Evolutionary conservation across 2,329 filamentous ascomycete genomes (phyloP), one percentile per base, ranked within the genome.

Genomic region (Penicillium hordei): DNA sequence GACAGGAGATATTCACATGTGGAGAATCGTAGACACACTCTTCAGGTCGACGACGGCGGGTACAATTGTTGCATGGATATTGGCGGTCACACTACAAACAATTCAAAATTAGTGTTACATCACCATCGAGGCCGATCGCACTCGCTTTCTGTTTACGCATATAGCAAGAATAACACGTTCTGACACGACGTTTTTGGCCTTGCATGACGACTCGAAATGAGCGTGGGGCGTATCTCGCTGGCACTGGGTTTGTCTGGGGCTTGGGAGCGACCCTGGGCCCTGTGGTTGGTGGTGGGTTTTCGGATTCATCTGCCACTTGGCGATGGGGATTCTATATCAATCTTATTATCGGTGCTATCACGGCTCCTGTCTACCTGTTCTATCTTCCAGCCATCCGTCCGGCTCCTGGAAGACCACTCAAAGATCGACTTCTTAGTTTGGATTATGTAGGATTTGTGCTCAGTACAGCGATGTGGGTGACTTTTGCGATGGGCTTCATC

Each of bases 311-410:
- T 10, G 72, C 66, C 12, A 68, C 61, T 6, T 72, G 70, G 70
- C 52, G 64, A 60, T 72, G 68, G 69, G 58, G 71, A 3, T 81
- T 82, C 64, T 86, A 86, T 63, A 79, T 86, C 69, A 86, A 85
- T 63, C 72, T 85, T 0, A 64, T 75, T 33, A 68, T 80, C 48
- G 73, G 79, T 1, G 82, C 73, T 17, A 63, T 76, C 17, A 69
- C 74, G 12, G 29, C 29, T 31, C 29, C 29, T 5, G 29, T 31
- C 29, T 31, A 31, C 12, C 29, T 31, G 29, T 31, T 31, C 29
- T 31, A 31, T 10, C 29, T 31, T 31, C 29, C 29, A 31, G 29
- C 10, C 10, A 31, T 31, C 5, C 29, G 12, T 12, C 29, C 29
- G 12, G 29, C 29, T 31, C 29, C 29, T 31, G 29, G 29, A 12